Percentiles rank a stretch among this genome's conserved stretches.
Evolutionary conservation across 208 protist species (phyloP).

Genomic region (Leishmania tropica): DNA sequence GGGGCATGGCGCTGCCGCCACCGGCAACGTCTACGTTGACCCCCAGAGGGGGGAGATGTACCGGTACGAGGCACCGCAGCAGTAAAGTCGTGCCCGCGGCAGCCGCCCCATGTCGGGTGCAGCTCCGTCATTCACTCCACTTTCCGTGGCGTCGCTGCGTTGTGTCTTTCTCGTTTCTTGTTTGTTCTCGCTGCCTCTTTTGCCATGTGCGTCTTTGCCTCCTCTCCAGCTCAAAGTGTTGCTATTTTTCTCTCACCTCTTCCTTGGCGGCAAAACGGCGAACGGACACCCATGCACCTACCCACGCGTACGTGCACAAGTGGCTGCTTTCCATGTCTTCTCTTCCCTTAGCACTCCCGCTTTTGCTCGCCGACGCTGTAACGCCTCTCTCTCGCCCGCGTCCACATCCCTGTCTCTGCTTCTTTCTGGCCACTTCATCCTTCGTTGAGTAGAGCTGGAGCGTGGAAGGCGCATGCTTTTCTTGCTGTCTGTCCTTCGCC

Average conservation of each 20-base stretch:
- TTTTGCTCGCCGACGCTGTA: neutral
- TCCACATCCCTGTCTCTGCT: neutral
- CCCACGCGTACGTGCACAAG: neutral
- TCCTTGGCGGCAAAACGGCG: neutral
- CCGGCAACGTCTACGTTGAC: conserved; percentile 13
- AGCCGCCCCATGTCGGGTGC: neutral
- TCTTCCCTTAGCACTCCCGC: neutral
- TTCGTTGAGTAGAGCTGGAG: neutral
- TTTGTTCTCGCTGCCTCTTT: neutral
- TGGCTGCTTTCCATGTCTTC: neutral
- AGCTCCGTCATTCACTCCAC: neutral
- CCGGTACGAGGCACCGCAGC: conserved; percentile 16
- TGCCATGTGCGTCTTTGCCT: no score
- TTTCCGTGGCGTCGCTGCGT: neutral
- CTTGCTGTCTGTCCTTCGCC: neutral
- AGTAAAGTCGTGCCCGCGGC: neutral
- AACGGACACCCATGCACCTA: neutral
- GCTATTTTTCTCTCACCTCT: neutral
- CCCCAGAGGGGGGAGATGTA: conserved; percentile 29
- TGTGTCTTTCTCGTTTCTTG: neutral
- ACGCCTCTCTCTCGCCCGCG: neutral
- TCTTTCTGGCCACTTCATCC: neutral
- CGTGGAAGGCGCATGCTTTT: neutral
- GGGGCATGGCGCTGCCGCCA: neutral
- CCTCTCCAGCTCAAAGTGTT: neutral